Conservation (phyloP, 768 basidiomycete genomes). For the Lepiota subincarnata region DNA sequence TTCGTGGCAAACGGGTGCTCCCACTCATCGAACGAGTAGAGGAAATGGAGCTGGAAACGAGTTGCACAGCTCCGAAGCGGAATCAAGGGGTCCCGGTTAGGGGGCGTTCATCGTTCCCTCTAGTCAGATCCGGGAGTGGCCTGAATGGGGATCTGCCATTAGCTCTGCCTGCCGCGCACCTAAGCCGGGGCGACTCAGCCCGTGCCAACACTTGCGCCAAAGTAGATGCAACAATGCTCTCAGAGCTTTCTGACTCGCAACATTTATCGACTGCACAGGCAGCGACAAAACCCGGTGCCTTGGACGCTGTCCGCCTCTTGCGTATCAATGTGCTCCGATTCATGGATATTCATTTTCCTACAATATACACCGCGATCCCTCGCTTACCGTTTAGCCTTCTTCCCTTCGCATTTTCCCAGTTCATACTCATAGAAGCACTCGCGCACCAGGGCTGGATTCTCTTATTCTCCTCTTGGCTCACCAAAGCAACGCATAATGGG, state of each 20-base stretch:
- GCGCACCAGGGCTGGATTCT: conserved; percentile 83
- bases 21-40: conserved; percentile 6
- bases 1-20: conserved; percentile 18
- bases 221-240: no score
- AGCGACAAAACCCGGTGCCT: conserved; percentile 15
- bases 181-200: no score
- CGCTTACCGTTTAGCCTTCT: conserved; percentile 80
- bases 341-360: conserved; percentile 53
- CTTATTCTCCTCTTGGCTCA: conserved; percentile 70
- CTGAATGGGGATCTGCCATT: no score
- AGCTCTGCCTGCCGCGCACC: no score
- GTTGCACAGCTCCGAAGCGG: neutral
- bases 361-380: conserved; percentile 57
- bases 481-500: conserved; percentile 32
- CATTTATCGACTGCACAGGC: no score
- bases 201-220: no score
- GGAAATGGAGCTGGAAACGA: conserved; percentile 23
- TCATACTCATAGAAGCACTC: conserved; percentile 88
- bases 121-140: no score
- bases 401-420: conserved; percentile 92
- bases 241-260: no score
- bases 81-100: no score
- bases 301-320: conserved; percentile 14
- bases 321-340: conserved; percentile 12
- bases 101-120: no score